These are phyloP conservation scores for Ramaria sp. DNA, from an alignment of 768 basidiomycete genomes.

Conservation along the genomic window DNA sequence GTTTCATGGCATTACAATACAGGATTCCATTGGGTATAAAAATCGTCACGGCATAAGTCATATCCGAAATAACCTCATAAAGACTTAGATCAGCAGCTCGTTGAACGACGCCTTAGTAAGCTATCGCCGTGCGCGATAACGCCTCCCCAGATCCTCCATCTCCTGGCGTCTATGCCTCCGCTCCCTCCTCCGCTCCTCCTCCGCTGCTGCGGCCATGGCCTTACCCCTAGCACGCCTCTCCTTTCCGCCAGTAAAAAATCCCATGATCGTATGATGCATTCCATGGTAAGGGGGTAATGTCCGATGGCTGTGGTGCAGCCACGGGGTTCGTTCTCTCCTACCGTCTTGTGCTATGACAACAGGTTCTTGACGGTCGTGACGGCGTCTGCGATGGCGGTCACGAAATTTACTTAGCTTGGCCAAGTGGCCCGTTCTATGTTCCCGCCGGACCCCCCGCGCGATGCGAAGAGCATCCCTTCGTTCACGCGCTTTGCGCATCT, in stretches of 20 bases:
- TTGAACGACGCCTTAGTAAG: no score
- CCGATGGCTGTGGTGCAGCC: background rate
- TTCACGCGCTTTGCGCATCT: constrained; percentile 4
- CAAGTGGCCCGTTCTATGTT: background rate
- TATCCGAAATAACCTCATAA: no score
- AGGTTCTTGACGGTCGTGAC: background rate
- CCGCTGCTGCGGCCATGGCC: background rate
- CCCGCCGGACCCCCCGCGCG: background rate
- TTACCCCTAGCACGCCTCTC: background rate
- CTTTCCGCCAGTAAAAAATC: background rate
- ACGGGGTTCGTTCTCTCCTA: background rate
- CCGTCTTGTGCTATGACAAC: background rate
- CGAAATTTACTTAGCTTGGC: background rate
- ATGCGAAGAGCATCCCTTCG: background rate
- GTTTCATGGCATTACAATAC: no score
- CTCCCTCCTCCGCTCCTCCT: constrained; percentile 5
- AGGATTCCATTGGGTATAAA: no score
- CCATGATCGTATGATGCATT: background rate
- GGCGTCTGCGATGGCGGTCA: background rate
- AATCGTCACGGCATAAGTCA: no score
- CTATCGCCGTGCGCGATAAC: background rate
- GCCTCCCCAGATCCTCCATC: background rate
- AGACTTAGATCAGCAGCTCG: no score
- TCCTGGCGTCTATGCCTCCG: background rate
- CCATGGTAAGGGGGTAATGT: background rate